phyloP scores from a whole-genome alignment of 2,329 filamentous ascomycete genomes.

The Aspergillus alliaceus region DNA sequence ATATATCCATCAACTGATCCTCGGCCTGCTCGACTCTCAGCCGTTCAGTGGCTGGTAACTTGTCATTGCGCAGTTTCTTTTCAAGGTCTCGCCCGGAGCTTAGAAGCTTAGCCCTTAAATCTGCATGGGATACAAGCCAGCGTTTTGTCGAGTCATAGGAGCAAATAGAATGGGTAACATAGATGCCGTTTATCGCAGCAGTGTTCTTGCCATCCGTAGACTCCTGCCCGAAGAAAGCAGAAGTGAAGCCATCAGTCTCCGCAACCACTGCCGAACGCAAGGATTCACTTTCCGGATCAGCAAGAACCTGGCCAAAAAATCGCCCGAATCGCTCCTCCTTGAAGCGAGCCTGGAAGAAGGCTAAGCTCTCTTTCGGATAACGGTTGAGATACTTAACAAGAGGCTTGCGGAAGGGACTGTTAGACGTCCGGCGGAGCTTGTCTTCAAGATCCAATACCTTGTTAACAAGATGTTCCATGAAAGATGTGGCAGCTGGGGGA shows the following conservation, averaged over 20 bases:
- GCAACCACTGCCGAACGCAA: conserved; percentile 73
- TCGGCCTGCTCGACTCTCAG: conserved; percentile 85
- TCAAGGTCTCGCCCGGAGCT: conserved; percentile 76
- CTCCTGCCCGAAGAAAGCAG: conserved; percentile 63
- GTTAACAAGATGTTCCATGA: conserved; percentile 86
- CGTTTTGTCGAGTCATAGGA: conserved; percentile 62
- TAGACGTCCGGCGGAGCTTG: conserved; percentile 78
- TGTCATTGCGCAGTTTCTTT: conserved; percentile 67
- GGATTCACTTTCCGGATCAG: conserved; percentile 70
- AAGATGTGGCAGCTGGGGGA: conserved; percentile 82
- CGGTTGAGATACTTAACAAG: conserved; percentile 91
- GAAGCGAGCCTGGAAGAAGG: conserved; percentile 73
- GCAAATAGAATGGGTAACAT: conserved; percentile 77
- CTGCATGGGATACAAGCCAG: conserved; percentile 63
- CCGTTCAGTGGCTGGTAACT: conserved; percentile 69
- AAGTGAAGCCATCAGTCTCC: conserved; percentile 71
- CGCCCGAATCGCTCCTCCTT: conserved; percentile 85
- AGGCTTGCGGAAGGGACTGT: conserved; percentile 87
- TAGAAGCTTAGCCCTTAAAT: conserved; percentile 60
- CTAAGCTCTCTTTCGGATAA: conserved; percentile 86
- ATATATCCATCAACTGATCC: conserved; percentile 81
- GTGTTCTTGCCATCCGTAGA: conserved; percentile 68
- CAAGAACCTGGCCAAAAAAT: conserved; percentile 84
- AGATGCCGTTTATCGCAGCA: conserved; percentile 82
- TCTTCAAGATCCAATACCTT: conserved; percentile 87